Conservation (phyloP, 2,329 filamentous ascomycete species). For the Phaeomoniella chlamydospora region DNA sequence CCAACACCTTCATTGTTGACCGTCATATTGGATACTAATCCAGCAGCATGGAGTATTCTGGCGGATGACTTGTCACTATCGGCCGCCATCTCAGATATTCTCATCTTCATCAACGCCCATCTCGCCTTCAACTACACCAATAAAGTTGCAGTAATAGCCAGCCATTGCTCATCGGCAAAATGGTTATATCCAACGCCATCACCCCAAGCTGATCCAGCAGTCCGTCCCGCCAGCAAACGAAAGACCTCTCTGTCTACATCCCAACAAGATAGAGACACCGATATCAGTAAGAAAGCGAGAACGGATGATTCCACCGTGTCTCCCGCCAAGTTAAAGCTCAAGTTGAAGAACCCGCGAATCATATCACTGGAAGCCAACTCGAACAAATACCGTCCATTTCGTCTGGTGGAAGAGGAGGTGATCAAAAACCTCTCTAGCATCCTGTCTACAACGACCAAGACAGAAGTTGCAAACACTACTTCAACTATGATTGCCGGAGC, state of each 20-base stretch:
- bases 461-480: constrained; percentile 50
- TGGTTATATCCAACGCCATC: constrained; percentile 68
- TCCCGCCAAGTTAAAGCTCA: constrained; percentile 7
- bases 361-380: constrained; percentile 7
- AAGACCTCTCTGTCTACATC: not conserved
- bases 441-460: constrained; percentile 50
- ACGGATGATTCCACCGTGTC: constrained; percentile 8
- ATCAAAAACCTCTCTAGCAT: constrained; percentile 60
- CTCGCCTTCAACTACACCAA: constrained; percentile 88
- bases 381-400: constrained; percentile 91
- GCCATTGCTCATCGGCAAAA: constrained; percentile 69
- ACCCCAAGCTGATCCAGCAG: not conserved
- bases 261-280: constrained; percentile 24
- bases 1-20: constrained; percentile 68
- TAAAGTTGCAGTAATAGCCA: constrained; percentile 80
- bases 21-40: constrained; percentile 91
- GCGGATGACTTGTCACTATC: constrained; percentile 62
- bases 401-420: constrained; percentile 70
- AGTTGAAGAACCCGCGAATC: constrained; percentile 15
- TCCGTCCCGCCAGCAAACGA: not conserved
- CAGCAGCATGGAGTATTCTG: constrained; percentile 78
- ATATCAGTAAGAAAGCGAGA: constrained; percentile 43
- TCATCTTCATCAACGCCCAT: constrained; percentile 95
- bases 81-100: constrained; percentile 71
- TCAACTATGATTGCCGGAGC: constrained; percentile 86